Evolutionary conservation across 2,329 filamentous ascomycete species (phyloP), one percentile per base, ranked within the genome.

Genomic region (Aphanocladium album): DNA sequence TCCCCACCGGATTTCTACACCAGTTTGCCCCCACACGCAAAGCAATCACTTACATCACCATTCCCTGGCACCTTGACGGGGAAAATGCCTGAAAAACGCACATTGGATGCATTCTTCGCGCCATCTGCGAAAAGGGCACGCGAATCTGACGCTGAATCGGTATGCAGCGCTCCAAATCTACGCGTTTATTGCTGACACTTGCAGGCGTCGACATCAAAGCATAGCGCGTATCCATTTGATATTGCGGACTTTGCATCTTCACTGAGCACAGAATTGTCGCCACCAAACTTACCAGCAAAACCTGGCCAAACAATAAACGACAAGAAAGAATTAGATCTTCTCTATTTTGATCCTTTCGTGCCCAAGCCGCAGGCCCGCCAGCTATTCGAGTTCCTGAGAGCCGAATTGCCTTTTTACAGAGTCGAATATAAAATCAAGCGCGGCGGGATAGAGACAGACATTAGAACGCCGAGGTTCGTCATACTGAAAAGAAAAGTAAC

Each of bases 321-420:
- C 67, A 85, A 89, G 67, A 82, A 84, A 0, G 83, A 92, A 64
- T 79, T 93, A 0, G 88, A 93, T 69, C 78, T 93, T 0, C 73
- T 93, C 9, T 90, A 90, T 73, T 93, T 88, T 70, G 81, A 90
- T 67, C 89, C 89, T 0, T 93, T 89, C 64, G 80, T 93, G 4
- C 82, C 87, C 0, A 74, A 77, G 2, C 72, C 79, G 14, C 77
- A 84, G 12, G 78, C 84, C 21, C 78, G 79, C 3, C 77, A 83
- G 4, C 72, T 91, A 0, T 93, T 93, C 72, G 75, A 84, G 16
- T 91, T 91, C 68, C 79, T 93, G 1, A 83, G 90, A 1, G 73
- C 78, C n/a, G 81, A 89, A 62, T 74, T 93, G 1, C 88, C 88
- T 9, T 93, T 92, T 73, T 91, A 92, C 67, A 82, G 88, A 57